A percentile compares a stretch with the other conserved stretches of the same genome.
These are phyloP conservation scores for Cladorrhinum sp. DNA, from an alignment of 2,329 filamentous ascomycete species.

Conservation along the genomic window DNA sequence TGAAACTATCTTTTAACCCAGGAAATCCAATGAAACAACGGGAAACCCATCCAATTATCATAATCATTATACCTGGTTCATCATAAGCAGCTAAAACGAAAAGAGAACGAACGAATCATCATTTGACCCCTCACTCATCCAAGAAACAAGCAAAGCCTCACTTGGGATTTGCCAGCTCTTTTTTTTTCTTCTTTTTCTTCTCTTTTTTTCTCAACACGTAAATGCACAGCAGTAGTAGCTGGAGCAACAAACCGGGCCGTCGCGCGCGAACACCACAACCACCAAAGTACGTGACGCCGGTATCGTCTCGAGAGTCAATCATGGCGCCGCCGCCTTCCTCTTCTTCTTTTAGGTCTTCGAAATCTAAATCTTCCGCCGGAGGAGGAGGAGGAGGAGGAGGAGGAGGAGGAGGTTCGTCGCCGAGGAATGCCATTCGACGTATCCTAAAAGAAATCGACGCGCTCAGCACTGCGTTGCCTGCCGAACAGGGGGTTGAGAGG, in stretches of 20 bases:
- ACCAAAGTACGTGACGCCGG: background rate
- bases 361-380: background rate
- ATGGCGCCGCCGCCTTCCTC: background rate
- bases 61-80: too few species aligned
- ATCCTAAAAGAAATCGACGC: constrained; percentile 57
- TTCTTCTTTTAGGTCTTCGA: background rate
- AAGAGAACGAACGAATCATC: background rate
- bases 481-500: constrained; percentile 55
- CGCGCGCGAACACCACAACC: background rate
- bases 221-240: background rate
- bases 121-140: too few species aligned
- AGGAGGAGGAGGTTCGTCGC: constrained; percentile 2
- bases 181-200: background rate
- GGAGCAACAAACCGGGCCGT: background rate
- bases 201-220: background rate
- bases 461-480: constrained; percentile 48
- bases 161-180: too few species aligned
- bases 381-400: too few species aligned
- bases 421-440: constrained; percentile 51
- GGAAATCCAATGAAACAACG: background rate
- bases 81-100: background rate
- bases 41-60: too few species aligned
- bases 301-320: background rate
- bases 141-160: too few species aligned
- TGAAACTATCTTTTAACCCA: background rate